These are phyloP conservation scores for Schizopora paradoxa DNA, from an alignment of 1,284 basidiomycete genomes.

Conservation along the genomic window DNA sequence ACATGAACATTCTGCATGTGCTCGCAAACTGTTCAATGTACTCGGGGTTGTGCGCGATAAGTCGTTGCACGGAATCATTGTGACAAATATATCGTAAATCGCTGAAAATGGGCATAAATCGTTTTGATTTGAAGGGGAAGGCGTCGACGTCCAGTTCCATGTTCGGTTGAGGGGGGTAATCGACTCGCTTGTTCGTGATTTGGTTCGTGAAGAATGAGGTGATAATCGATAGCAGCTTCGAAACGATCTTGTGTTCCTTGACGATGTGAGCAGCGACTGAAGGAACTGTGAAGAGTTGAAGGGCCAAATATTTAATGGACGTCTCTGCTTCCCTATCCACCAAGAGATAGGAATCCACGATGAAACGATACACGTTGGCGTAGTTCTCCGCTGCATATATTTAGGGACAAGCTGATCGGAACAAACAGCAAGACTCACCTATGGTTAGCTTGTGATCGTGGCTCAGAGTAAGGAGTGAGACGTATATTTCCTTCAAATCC, in stretches of 20 bases:
- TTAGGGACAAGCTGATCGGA: slow-evolving; percentile 2
- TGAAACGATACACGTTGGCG: slow-evolving; percentile 77
- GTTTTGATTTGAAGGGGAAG: slow-evolving; percentile 86
- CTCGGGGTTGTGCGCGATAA: slow-evolving; percentile 62
- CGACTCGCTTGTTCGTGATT: slow-evolving; percentile 61
- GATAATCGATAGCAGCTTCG: slow-evolving; percentile 75
- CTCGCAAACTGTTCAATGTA: slow-evolving; percentile 55
- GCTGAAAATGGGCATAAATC: slow-evolving; percentile 87
- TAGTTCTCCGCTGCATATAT: slow-evolving; percentile 67
- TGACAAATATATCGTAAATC: slow-evolving; percentile 77
- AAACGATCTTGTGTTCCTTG: slow-evolving; percentile 68
- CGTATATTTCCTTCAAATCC: slow-evolving; percentile 78
- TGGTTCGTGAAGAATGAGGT: slow-evolving; percentile 87
- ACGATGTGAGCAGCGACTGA: slow-evolving; percentile 78
- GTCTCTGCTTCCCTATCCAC: slow-evolving; percentile 91
- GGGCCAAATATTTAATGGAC: slow-evolving; percentile 86
- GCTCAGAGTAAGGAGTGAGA: slow-evolving; percentile 68
- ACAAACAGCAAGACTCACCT: slow-evolving; percentile 41
- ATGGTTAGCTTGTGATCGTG: slow-evolving; percentile 74
- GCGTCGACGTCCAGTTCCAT: slow-evolving; percentile 71
- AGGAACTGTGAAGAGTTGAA: slow-evolving; percentile 88
- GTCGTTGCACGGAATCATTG: slow-evolving; percentile 69
- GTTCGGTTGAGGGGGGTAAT: slow-evolving; percentile 41
- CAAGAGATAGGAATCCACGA: slow-evolving; percentile 87
- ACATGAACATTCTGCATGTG: slow-evolving; percentile 85